Evolutionary conservation across 2,329 filamentous ascomycete genomes (phyloP).

Genomic region (Apiospora sp.): DNA sequence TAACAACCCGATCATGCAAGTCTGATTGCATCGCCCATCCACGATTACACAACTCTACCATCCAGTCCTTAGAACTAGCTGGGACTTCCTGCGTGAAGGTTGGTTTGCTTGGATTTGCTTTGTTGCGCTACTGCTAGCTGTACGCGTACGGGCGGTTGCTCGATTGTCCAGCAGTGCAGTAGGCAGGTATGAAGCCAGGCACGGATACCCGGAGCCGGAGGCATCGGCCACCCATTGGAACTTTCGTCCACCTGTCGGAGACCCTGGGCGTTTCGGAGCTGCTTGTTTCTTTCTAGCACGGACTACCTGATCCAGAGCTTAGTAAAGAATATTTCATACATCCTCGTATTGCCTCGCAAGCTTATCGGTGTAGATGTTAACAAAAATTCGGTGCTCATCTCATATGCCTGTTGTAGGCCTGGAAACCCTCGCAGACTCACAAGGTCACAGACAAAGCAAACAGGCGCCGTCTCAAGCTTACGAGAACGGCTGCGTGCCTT

Average conservation of each 20-base stretch:
- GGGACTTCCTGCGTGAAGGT: neutral
- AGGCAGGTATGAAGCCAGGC: neutral
- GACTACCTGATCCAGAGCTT: neutral
- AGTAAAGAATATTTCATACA: neutral
- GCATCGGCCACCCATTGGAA: slow-evolving; percentile 1
- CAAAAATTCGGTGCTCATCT: neutral
- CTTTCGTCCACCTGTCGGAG: neutral
- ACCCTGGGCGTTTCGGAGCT: neutral
- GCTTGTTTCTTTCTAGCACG: slow-evolving; percentile 9
- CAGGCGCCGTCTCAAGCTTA: neutral
- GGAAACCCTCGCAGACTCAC: neutral
- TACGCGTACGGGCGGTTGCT: neutral
- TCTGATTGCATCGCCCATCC: neutral
- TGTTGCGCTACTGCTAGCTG: neutral
- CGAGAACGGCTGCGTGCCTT: neutral
- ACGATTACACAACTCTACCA: neutral
- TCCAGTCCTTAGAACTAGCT: neutral
- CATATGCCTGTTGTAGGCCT: neutral
- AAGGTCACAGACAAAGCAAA: neutral
- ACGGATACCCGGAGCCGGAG: slow-evolving; percentile 5
- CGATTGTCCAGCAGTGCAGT: neutral
- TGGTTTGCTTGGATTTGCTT: neutral
- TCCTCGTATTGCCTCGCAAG: neutral
- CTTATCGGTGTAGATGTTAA: neutral
- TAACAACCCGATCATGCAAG: slow-evolving; percentile 6